Evolutionary conservation across 179 eudicot species (phyloP).

Genomic region (Carnegiea gigantea): DNA sequence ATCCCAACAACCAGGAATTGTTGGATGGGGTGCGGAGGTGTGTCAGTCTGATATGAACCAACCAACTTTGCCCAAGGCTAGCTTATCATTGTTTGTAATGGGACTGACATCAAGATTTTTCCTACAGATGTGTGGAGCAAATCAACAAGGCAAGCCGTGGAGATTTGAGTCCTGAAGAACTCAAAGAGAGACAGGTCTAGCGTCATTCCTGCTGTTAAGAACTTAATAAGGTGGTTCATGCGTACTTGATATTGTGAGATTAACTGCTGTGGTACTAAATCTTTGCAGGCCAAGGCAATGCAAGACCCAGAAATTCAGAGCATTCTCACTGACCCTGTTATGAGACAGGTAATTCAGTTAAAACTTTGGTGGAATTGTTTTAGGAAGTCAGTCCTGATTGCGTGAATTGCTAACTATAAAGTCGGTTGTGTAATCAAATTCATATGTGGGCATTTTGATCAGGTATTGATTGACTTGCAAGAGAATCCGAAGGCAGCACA

Average conservation of each 20-base stretch:
- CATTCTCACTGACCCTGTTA: constrained; percentile 89
- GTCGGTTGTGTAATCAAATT: background rate
- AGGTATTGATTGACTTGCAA: constrained; percentile 83
- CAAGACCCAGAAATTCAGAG: constrained; percentile 96
- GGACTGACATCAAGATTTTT: background rate
- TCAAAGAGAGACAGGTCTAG: constrained; percentile 92
- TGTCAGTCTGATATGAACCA: background rate
- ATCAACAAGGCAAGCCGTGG: constrained; percentile 11
- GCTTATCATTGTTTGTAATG: background rate
- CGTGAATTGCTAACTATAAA: background rate
- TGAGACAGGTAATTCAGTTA: constrained; percentile 39
- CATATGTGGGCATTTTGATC: background rate
- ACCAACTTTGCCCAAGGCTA: background rate
- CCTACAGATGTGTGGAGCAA: constrained; percentile 58
- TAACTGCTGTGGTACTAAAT: background rate
- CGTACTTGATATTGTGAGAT: background rate
- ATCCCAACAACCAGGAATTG: constrained; percentile 72
- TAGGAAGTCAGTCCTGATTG: background rate
- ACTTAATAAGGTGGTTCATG: background rate
- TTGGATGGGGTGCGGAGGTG: constrained; percentile 85
- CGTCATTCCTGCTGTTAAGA: background rate
- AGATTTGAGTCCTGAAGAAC: constrained; percentile 83
- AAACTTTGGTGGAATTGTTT: background rate
- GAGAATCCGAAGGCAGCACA: constrained; percentile 94
- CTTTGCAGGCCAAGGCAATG: constrained; percentile 83